A percentile compares a stretch with the other conserved stretches of the same genome.
Conservation (phyloP, 805 yeast species). For the Nakazawaea ernobii region DNA sequence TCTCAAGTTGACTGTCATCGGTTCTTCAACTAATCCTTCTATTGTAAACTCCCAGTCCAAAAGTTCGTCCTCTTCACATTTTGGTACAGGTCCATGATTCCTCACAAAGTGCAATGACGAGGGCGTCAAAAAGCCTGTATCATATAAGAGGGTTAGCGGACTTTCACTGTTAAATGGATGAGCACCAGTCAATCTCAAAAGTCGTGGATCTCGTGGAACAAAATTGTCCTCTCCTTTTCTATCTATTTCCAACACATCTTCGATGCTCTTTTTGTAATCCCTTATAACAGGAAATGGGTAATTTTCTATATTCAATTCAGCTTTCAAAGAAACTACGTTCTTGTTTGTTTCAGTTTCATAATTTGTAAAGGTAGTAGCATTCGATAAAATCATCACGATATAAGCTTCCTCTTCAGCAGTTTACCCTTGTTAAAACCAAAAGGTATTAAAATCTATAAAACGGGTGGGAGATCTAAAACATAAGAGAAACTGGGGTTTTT, state of each 20-base stretch:
- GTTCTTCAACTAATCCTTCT: constrained; percentile 26
- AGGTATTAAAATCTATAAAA: no score
- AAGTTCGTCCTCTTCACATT: constrained; percentile 16
- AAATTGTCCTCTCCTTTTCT: constrained; percentile 23
- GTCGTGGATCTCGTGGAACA: constrained; percentile 25
- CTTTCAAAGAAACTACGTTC: neutral
- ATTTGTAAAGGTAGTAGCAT: neutral
- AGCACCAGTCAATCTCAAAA: constrained; percentile 26
- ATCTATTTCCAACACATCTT: constrained; percentile 21
- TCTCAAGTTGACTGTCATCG: constrained; percentile 18
- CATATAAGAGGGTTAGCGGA: constrained; percentile 21
- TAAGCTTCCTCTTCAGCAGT: no score
- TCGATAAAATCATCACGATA: neutral
- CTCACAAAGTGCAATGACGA: constrained; percentile 27
- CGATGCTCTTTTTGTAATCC: constrained; percentile 5
- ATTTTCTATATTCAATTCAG: neutral
- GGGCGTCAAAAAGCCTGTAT: constrained; percentile 27
- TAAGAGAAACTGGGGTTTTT: no score
- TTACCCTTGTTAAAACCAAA: no score
- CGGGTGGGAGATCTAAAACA: no score
- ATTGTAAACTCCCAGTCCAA: constrained; percentile 24
- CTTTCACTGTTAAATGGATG: constrained; percentile 30
- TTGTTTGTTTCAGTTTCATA: neutral
- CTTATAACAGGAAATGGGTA: constrained; percentile 16
- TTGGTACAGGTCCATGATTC: constrained; percentile 29